Percentiles rank a stretch among this genome's conserved stretches.
These are phyloP conservation scores for Colletotrichum sp. DNA, from an alignment of 2,329 filamentous ascomycete species.

Conservation along the genomic window DNA sequence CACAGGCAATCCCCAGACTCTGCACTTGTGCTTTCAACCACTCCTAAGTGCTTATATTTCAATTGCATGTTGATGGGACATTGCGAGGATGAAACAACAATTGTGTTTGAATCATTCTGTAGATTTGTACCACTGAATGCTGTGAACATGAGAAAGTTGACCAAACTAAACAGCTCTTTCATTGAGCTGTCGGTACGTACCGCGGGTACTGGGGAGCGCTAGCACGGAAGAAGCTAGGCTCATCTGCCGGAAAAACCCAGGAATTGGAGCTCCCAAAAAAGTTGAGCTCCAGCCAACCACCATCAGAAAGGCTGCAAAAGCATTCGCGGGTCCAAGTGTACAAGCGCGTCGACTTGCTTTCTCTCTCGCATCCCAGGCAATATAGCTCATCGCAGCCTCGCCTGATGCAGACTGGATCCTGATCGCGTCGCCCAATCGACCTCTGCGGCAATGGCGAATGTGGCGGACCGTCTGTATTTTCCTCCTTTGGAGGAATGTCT, in stretches of 20 bases:
- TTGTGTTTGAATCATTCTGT: background rate
- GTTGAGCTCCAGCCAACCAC: slow-evolving; percentile 17
- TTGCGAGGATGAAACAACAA: background rate
- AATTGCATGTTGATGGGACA: background rate
- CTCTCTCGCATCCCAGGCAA: slow-evolving; percentile 32
- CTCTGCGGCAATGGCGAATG: slow-evolving; percentile 70
- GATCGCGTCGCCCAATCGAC: slow-evolving; percentile 20
- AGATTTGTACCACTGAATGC: background rate
- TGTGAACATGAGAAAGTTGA: background rate
- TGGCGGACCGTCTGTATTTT: slow-evolving; percentile 75
- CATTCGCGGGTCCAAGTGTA: slow-evolving; percentile 17
- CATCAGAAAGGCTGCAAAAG: slow-evolving; percentile 20
- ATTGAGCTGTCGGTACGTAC: background rate
- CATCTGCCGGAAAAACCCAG: slow-evolving; percentile 5
- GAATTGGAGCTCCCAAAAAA: slow-evolving; percentile 18
- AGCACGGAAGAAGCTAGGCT: background rate
- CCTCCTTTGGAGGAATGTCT: slow-evolving; percentile 87
- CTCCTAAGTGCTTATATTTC: background rate
- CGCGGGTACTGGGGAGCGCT: background rate
- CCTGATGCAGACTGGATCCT: slow-evolving; percentile 22
- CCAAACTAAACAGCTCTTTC: background rate
- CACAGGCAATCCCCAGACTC: background rate
- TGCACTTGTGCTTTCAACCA: background rate
- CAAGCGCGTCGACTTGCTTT: slow-evolving; percentile 17
- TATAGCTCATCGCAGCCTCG: slow-evolving; percentile 15